phyloP scores from a whole-genome alignment of 1,139 yeast species.

The Candida freyschussii region DNA sequence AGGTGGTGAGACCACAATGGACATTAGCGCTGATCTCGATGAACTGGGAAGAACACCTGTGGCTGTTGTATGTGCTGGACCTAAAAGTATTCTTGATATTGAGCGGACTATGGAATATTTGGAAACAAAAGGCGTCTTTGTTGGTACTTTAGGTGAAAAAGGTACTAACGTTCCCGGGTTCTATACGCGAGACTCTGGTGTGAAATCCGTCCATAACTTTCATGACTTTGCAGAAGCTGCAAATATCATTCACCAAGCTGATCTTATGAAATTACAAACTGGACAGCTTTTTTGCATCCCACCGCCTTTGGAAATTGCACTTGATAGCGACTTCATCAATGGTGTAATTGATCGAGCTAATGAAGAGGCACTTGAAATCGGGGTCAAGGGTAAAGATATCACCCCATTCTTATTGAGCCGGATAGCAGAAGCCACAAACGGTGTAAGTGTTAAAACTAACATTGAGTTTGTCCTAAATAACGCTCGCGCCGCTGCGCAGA shows the following conservation, averaged over 20 bases:
- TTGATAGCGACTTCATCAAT: conserved; percentile 50
- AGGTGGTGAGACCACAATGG: conserved; percentile 71
- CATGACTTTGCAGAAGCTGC: conserved; percentile 56
- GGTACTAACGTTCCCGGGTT: conserved; percentile 78
- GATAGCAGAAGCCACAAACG: conserved; percentile 63
- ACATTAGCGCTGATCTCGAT: conserved; percentile 81
- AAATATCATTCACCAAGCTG: conserved; percentile 46
- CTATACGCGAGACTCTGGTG: conserved; percentile 73
- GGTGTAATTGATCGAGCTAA: conserved; percentile 56
- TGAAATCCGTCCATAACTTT: conserved; percentile 64
- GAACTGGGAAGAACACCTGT: conserved; percentile 82
- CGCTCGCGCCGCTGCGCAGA: conserved; percentile 61
- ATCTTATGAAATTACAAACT: conserved; percentile 47
- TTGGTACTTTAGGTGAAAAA: conserved; percentile 40
- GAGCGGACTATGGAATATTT: conserved; percentile 77
- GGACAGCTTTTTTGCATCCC: conserved; percentile 82
- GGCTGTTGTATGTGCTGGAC: conserved; percentile 88
- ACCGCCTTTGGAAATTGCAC: conserved; percentile 62
- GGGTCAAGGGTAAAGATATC: conserved; percentile 64
- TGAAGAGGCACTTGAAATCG: conserved; percentile 46
- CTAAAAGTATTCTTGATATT: conserved; percentile 80
- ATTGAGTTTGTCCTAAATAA: conserved; percentile 74
- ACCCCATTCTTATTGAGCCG: conserved; percentile 73
- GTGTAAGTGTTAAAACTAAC: conserved; percentile 67
- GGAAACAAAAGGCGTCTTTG: conserved; percentile 78